Conservation (phyloP, 2,329 filamentous ascomycete species). For the Sclerotinia borealis region DNA sequence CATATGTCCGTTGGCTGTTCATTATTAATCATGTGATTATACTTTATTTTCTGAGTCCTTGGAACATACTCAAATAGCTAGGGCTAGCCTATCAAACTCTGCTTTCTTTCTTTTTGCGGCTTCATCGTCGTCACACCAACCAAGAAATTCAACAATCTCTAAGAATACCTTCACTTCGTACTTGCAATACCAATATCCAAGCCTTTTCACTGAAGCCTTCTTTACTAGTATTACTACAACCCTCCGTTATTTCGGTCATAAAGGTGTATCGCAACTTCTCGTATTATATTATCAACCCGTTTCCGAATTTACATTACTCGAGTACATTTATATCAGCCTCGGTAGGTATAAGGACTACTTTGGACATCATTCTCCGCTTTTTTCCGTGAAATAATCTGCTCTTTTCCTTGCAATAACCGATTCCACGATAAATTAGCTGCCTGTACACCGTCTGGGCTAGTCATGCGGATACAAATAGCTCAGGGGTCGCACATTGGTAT, state of each 20-base stretch:
- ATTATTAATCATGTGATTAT: neutral
- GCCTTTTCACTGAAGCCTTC: neutral
- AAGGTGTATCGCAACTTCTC: neutral
- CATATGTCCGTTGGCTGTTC: neutral
- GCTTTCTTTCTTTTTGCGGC: neutral
- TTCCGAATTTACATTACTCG: neutral
- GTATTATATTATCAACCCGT: too few species aligned
- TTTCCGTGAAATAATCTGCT: too few species aligned
- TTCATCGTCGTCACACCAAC: neutral
- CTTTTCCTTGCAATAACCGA: too few species aligned
- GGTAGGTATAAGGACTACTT: too few species aligned
- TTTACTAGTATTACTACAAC: neutral
- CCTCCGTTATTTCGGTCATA: neutral
- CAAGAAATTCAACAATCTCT: neutral
- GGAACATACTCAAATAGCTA: neutral
- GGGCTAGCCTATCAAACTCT: neutral
- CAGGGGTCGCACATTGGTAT: neutral
- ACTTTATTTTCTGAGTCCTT: neutral
- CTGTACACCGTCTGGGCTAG: too few species aligned
- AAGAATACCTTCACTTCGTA: neutral
- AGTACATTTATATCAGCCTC: too few species aligned
- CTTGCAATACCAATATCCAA: neutral
- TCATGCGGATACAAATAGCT: too few species aligned
- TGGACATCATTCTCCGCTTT: too few species aligned
- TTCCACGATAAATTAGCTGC: too few species aligned